A percentile compares a stretch with the other conserved stretches of the same genome.
phyloP scores from a whole-genome alignment of 805 yeast species.

The Clavispora carvajalis region DNA sequence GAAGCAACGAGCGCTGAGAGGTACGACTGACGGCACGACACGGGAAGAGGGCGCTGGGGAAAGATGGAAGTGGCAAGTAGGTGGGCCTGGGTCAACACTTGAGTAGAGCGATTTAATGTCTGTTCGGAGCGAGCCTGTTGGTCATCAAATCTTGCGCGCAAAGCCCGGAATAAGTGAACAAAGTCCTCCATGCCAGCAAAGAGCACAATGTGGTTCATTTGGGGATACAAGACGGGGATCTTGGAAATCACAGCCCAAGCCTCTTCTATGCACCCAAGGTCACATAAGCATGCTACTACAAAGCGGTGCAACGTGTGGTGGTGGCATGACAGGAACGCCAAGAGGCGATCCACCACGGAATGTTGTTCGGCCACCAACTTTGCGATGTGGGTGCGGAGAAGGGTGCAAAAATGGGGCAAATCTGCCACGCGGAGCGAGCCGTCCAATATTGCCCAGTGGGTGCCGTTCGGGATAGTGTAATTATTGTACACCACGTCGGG shows the following conservation, averaged over 20 bases:
- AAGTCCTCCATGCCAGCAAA: constrained; percentile 6
- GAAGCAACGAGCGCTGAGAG: constrained; percentile 7
- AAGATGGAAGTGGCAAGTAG: background rate
- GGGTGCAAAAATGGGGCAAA: constrained; percentile 25
- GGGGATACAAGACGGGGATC: constrained; percentile 11
- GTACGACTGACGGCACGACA: constrained; percentile 6
- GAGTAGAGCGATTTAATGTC: background rate
- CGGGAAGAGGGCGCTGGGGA: background rate
- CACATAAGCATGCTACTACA: constrained; percentile 24
- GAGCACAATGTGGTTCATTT: background rate
- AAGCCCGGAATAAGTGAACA: constrained; percentile 4
- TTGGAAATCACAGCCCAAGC: constrained; percentile 23
- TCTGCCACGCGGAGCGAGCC: constrained; percentile 25
- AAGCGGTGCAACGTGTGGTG: constrained; percentile 25
- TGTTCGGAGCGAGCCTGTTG: background rate
- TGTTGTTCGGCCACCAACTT: constrained; percentile 1
- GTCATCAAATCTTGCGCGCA: constrained; percentile 1
- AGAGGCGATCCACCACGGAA: constrained; percentile 15
- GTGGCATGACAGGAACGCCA: constrained; percentile 15
- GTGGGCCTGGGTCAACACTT: background rate
- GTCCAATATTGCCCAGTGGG: constrained; percentile 21
- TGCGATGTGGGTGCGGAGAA: constrained; percentile 16
- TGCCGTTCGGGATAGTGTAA: constrained; percentile 17
- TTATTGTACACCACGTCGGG: constrained; percentile 26
- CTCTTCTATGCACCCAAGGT: constrained; percentile 19